A percentile compares a stretch with the other conserved stretches of the same genome.
Evolutionary conservation across 148 eudicot species (phyloP).

Genomic region (Pharnaceum exiguum): DNA sequence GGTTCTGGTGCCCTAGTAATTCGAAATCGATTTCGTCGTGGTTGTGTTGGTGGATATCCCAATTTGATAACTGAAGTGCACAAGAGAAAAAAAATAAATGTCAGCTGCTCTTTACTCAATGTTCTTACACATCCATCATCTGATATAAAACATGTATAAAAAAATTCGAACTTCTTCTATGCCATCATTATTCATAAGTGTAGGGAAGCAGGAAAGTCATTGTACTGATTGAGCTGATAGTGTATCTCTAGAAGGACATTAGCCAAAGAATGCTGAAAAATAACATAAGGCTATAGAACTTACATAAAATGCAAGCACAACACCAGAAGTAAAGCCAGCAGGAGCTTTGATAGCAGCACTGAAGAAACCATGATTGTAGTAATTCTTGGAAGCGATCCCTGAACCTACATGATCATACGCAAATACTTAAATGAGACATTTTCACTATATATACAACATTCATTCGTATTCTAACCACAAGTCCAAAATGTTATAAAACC

Average conservation of each 20-base stretch:
- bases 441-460: too few relatives aligned
- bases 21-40: constrained; percentile 95
- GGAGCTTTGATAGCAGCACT: constrained; percentile 85
- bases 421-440: too few relatives aligned
- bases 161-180: too few relatives aligned
- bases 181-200: too few relatives aligned
- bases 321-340: constrained; percentile 82
- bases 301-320: constrained; percentile 89
- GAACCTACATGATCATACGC: constrained; percentile 42
- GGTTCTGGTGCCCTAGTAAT: constrained; percentile 77
- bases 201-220: too few relatives aligned
- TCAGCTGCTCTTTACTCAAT: background rate
- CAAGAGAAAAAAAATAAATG: background rate
- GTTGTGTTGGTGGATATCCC: constrained; percentile 61
- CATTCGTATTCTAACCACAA: too few relatives aligned
- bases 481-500: too few relatives aligned
- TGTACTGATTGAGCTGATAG: too few relatives aligned
- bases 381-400: constrained; percentile 56
- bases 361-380: constrained; percentile 72
- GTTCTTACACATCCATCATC: too few relatives aligned
- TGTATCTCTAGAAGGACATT: too few relatives aligned
- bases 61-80: constrained; percentile 60
- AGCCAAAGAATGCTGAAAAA: too few relatives aligned
- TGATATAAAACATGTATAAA: too few relatives aligned
- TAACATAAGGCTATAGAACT: constrained; percentile 12